Conservation (phyloP, 1,139 yeast species). For the Zygosaccharomyces sapae region DNA sequence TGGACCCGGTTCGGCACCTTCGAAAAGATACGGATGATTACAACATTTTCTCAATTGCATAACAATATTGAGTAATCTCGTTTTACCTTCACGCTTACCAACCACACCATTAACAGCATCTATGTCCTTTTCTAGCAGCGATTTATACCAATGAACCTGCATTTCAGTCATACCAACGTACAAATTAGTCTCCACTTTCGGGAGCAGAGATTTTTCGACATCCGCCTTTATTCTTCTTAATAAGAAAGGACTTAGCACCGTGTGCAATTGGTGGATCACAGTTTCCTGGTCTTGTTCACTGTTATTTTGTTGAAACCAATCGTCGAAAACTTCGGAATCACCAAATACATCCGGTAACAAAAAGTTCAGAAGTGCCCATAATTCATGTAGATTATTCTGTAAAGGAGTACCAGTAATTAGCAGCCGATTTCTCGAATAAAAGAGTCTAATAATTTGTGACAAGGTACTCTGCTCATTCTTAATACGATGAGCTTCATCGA, state of each 20-base stretch:
- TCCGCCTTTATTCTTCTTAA: conserved; percentile 73
- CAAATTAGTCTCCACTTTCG: conserved; percentile 68
- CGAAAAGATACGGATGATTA: conserved; percentile 77
- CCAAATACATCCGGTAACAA: conserved; percentile 74
- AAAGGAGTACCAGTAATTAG: conserved; percentile 79
- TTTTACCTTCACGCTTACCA: conserved; percentile 70
- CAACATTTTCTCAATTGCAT: conserved; percentile 84
- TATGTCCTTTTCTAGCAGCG: conserved; percentile 69
- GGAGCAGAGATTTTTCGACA: conserved; percentile 71
- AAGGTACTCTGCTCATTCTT: conserved; percentile 72
- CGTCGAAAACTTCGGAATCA: conserved; percentile 68
- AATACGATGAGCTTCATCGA: conserved; percentile 80
- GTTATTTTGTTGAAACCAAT: conserved; percentile 54
- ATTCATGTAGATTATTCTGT: conserved; percentile 72
- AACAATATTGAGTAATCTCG: conserved; percentile 69
- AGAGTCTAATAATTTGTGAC: conserved; percentile 70
- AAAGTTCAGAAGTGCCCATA: conserved; percentile 76
- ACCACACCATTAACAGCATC: conserved; percentile 81
- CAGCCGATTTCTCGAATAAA: conserved; percentile 64
- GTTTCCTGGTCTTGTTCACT: conserved; percentile 49
- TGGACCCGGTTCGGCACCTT: conserved; percentile 87
- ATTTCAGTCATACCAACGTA: conserved; percentile 71
- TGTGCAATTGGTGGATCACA: conserved; percentile 82
- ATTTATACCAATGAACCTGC: conserved; percentile 75
- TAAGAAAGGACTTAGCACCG: conserved; percentile 74